Base-by-base conservation (phyloP, 208 protist genomes). In the Jaenimonas drosophilae region DNA sequence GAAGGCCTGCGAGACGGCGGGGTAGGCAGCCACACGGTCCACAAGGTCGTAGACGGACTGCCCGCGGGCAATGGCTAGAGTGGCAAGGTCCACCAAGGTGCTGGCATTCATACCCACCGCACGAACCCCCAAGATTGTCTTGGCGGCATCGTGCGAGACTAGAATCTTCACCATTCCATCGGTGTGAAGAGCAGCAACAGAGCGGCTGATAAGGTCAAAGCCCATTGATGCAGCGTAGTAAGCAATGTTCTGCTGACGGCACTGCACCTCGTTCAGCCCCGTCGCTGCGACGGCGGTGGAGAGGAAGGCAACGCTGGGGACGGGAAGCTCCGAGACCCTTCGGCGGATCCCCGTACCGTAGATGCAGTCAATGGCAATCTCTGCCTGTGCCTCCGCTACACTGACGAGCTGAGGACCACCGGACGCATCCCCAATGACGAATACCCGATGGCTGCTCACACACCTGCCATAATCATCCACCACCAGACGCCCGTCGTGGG, bases 141-240 rank as follows among this genome's bases (percentile, higher is more conserved):
- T 55, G 50, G 59, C 40, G 11, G 43, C 32, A 49, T 91, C 82
- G 38, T 86, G 68, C 14, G 61, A 49, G 21, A 82, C 71, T 49
- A 91, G 57, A 39, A 91, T 80, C 59, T 91, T 91, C 23, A 91
- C 66, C 40, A 91, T 87, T 3, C 82, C 82, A 17, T 66, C 45
- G 36, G 69, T 81, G 57, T 69, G 65, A 39, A 53, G 65, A 5
- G 69, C 76, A 5, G 81, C 81, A 0, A 91, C 67, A 31, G 74
- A 50, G 14, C 82, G 73, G 56, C 76, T 87, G 33, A 84, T 68
- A 9, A 84, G 54, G 23, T 80, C 74, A 60, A 71, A 76, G 41
- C 76, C 63, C 47, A 78, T 70, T 2, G 51, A 63, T 16, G 64
- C 63, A 17, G 66, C 59, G 11, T 80, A 52, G 53, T 91, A 91